A percentile compares a stretch with the other conserved stretches of the same genome.
Conservation (phyloP, 495 filamentous ascomycete species). For the Cercophora sp. region DNA sequence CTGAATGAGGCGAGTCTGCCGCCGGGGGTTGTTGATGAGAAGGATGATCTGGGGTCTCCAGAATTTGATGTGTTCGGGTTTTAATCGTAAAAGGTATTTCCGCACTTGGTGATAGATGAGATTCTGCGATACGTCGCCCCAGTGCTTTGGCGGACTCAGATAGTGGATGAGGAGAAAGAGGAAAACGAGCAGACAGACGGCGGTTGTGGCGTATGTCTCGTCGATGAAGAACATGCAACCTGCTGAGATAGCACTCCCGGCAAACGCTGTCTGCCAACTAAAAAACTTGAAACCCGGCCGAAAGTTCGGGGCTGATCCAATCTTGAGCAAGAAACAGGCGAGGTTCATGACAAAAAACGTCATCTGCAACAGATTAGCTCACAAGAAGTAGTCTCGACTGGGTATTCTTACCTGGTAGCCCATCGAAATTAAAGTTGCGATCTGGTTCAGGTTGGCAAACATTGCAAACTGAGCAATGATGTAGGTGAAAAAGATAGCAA, state of each 20-base stretch:
- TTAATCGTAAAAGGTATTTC: constrained; percentile 78
- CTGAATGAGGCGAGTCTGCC: constrained; percentile 75
- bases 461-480: constrained; percentile 74
- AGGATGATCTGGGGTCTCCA: constrained; percentile 84
- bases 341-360: constrained; percentile 76
- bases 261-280: constrained; percentile 76
- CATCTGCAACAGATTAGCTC: constrained; percentile 36
- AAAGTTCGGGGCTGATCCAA: constrained; percentile 91
- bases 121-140: constrained; percentile 87
- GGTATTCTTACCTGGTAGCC: constrained; percentile 66
- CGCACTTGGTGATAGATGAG: constrained; percentile 89
- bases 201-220: constrained; percentile 72
- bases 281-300: constrained; percentile 85
- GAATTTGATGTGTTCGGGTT: constrained; percentile 88
- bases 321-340: constrained; percentile 82
- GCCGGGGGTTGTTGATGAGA: constrained; percentile 75
- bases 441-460: constrained; percentile 81
- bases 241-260: constrained; percentile 69
- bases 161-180: constrained; percentile 86
- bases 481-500: constrained; percentile 75
- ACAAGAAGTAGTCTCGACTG: constrained; percentile 5
- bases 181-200: constrained; percentile 66
- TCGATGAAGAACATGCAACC: constrained; percentile 88
- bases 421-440: constrained; percentile 86
- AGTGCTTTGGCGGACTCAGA: constrained; percentile 75